Evolutionary conservation across 495 filamentous ascomycete genomes (phyloP), one percentile per base, ranked within the genome.

Genomic region (Xylaria acuta): DNA sequence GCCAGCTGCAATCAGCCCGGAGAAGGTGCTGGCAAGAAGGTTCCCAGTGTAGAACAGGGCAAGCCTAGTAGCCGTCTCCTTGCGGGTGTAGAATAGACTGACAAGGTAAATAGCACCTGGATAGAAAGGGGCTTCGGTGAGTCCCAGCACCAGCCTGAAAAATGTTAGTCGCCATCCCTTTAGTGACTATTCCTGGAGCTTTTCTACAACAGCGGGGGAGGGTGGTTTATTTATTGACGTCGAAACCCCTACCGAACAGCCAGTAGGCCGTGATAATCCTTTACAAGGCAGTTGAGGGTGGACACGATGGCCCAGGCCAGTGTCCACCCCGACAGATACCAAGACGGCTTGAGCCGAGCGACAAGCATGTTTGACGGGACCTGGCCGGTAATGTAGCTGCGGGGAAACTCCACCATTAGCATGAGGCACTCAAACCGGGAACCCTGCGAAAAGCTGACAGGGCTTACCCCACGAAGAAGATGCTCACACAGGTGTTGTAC

Each of bases 401-500:
- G 38, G 16, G 47, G 18, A 43, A 63, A 47, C n/a, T 67, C 67
- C 27, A 18, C 38, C n/a, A 25, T 63, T 63, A 63, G 45, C 36
- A 63, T 69, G n/a, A 51, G 34, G 16, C 16, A 38, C 47, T 32
- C 38, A 18, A 53, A 30, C 67, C 27, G 40, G 3, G 22, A 63
- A 63, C 38, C 12, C 14, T 56, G 27, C 27, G 53, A 40, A 3
- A 27, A 63, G 22, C 12, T 47, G 60, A 25, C 25, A 22, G 56
- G 16, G 81, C 75, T 67, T 84, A 87, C 27, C 86, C 85, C 22
- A 86, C 84, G 64, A 85, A 87, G 20, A 87, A 77, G 72, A 87
- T 85, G 27, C 81, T 82, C 30, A 87, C 82, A 32, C 83, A 84
- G 20, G 85, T 82, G 71, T 88, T 84, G 71, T 85, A 89, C 66